Base-by-base conservation (phyloP, 176 grass and related monocot genomes). In the Otatea glauca region DNA sequence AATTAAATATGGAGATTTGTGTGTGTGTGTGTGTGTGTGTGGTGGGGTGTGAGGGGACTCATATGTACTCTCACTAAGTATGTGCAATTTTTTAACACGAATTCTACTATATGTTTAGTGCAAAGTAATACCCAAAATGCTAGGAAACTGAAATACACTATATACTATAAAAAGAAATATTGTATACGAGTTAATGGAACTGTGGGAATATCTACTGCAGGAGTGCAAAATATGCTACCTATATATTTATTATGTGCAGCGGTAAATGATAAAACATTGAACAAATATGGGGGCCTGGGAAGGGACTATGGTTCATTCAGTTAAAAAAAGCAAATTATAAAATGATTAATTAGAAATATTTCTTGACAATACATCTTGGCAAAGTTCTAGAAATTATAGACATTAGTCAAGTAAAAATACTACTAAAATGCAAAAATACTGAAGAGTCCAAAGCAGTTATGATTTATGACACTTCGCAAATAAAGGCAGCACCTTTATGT, bases 401-500 rank as follows among this genome's bases (percentile, higher is more conserved):
- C 21, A 68, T 39, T 86, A 84, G 65, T 47, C 49, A 74, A 38
- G 34, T 62, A 83, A 58, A 81, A 61, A 7, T 82, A 68, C 29
- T 67, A 32, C 44, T 2, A 34, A 62, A 56, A 75, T 75, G 80
- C 73, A 83, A 53, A 70, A 70, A 68, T 72, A 20, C 18, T 78
- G 61, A 45, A 76, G 23, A 83, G 42, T 35, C 60, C 85, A 60
- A 75, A 88, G 38, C 24, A 43, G 20, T 42, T 74, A 64, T 49
- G 53, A 60, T 23, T 49, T 73, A 74, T 42, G 51, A 51, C 23
- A 74, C 67, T 67, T 39, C 55, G 72, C 66, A 39, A 83, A 68
- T 75, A 77, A 62, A 68, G 16, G 25, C 21, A 80, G 13, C 67
- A 98, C 93, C 89, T 89, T 98, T 72, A 98, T 98, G 80, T 89